phyloP scores from a whole-genome alignment of 139 green algal genomes.

The Tetraselmis striata region DNA sequence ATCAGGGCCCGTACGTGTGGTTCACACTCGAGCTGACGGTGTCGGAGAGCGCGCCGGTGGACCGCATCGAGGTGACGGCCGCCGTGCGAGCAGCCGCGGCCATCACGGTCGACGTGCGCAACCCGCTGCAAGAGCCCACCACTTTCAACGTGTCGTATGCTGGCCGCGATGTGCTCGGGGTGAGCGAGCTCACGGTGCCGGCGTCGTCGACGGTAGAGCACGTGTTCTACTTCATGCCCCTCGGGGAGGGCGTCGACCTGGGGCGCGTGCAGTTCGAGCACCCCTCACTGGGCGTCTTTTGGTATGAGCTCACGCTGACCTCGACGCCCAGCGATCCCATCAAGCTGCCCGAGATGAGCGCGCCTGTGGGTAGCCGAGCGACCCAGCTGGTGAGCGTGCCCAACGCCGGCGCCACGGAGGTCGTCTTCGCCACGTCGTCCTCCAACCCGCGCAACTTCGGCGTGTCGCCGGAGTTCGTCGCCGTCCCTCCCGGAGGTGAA shows the following conservation, averaged over 20 bases:
- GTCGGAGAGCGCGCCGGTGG: slow-evolving; percentile 43
- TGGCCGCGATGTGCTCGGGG: neutral
- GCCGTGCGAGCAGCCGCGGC: slow-evolving; percentile 28
- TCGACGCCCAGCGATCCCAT: neutral
- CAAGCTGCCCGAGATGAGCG: neutral
- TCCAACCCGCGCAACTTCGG: slow-evolving; percentile 27
- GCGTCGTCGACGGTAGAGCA: neutral
- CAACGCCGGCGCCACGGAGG: neutral
- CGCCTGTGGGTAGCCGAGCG: neutral
- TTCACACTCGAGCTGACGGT: slow-evolving; percentile 50
- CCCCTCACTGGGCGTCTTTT: neutral
- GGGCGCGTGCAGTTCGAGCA: neutral
- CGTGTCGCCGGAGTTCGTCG: slow-evolving; percentile 3
- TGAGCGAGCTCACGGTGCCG: neutral
- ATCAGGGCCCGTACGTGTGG: slow-evolving; percentile 58
- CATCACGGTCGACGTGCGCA: slow-evolving; percentile 4
- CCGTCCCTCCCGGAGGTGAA: slow-evolving; percentile 8
- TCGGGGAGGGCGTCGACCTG: neutral
- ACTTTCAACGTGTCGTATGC: neutral
- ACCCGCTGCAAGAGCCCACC: neutral
- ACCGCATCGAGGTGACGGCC: slow-evolving; percentile 38
- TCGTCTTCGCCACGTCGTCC: slow-evolving; percentile 7
- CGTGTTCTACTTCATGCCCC: neutral
- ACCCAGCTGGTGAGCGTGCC: neutral
- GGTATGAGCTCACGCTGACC: neutral